Base-by-base conservation (phyloP, 352 stramenopile genomes). In the Globisporangium emineosum region DNA sequence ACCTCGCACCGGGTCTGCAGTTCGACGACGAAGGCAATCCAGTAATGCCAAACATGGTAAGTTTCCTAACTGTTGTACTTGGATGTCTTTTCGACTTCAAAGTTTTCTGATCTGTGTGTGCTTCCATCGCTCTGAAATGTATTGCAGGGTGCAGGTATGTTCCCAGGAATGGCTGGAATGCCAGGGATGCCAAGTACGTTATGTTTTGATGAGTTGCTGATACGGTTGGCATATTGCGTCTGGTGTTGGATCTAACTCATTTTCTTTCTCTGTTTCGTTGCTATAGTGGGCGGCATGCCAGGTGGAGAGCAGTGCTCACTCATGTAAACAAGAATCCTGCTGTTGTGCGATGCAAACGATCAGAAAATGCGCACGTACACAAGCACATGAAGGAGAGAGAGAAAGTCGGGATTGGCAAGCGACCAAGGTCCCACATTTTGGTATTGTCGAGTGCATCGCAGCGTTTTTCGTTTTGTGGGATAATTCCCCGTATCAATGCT, bases 41-140 rank as follows among this genome's bases (percentile, higher is more conserved):
- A 0, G 91, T 98, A 61, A 97, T 99, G 83, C 89, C 96, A 47
- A 96, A 96, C 57, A 93, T 98, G 81, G 89, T 91, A 70, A 17
- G 68, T 30, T 73, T 3, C 4, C 8, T 40, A 17, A 10, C 17
- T 5, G n/a, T 47, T 3, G 5, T 15, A 3, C 5, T 12, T 47
- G 37, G 12, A 10, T 27, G 33, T 57, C 23, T 32, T 55, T 15
- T 40, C 51, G 35, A 27, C 4, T 33, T 40, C 23, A 61, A 57
- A 62, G 30, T 27, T n/a, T 21, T 45, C 19, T 58, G n/a, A 13
- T 13, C 53, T 42, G 52, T n/a, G 15, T n/a, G 37, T 64, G 51
- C 1, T 12, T 45, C 8, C 17, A 9, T 47, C 40, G 7, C 40
- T 47, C 40, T 21, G 17, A 21, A 47, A 47, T 47, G 40, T 12